These are phyloP conservation scores for Neostapfia colusana DNA, from an alignment of 176 grass and related monocot species.

Conservation along the genomic window DNA sequence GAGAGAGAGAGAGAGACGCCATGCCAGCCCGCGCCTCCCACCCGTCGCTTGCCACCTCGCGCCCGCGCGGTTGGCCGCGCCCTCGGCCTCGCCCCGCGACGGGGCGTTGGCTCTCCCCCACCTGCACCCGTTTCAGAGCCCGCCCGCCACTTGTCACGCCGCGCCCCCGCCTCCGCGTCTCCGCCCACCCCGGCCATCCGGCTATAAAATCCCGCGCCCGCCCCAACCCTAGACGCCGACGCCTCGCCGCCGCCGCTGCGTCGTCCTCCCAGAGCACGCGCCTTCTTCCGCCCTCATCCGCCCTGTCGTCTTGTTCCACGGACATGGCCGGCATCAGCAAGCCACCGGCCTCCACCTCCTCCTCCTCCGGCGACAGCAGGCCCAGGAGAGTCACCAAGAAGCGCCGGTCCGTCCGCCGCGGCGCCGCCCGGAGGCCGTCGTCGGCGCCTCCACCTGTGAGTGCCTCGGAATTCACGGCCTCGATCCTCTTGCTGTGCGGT, in stretches of 20 bases:
- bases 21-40: conserved; percentile 55
- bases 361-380: conserved; percentile 22
- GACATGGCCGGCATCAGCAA: conserved; percentile 51
- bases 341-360: conserved; percentile 37
- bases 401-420: conserved; percentile 42
- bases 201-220: conserved; percentile 49
- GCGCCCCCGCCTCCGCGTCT: conserved; percentile 46
- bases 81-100: conserved; percentile 35
- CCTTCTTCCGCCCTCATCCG: too few species aligned
- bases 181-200: conserved; percentile 32
- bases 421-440: conserved; percentile 19
- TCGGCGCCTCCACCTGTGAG: conserved; percentile 48
- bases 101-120: conserved; percentile 29
- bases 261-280: neutral
- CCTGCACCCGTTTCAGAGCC: conserved; percentile 49
- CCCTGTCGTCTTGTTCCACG: too few species aligned
- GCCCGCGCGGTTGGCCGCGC: conserved; percentile 47
- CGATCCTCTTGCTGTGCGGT: neutral
- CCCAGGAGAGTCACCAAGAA: conserved; percentile 36
- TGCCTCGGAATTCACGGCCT: conserved; percentile 60
- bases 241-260: conserved; percentile 26
- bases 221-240: conserved; percentile 53
- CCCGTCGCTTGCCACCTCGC: conserved; percentile 56
- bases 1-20: neutral
- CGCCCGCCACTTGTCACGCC: conserved; percentile 50